Percentiles rank a stretch among this genome's conserved stretches.
Evolutionary conservation across 73 alveolate species (phyloP).

Genomic region (Tetrahymena malaccensis): DNA sequence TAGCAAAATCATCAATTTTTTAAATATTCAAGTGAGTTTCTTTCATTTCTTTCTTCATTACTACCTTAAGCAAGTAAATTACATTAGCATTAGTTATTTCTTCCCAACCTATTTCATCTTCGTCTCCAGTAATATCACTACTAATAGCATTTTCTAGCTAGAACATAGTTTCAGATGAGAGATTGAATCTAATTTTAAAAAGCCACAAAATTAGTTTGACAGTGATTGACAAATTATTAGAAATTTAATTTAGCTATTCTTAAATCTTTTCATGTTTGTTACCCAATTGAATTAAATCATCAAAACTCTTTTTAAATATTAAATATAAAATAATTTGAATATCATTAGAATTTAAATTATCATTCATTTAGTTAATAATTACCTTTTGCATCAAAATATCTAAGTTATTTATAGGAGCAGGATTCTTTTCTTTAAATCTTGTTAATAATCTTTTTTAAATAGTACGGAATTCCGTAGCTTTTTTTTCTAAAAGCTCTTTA

Average conservation of each 20-base stretch:
- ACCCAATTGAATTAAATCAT: background rate
- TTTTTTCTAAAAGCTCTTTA: conserved; percentile 21
- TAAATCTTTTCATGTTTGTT: background rate
- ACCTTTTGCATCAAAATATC: conserved; percentile 4
- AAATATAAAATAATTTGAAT: too few species aligned
- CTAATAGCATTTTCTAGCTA: background rate
- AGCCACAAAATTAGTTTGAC: background rate
- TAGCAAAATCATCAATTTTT: background rate
- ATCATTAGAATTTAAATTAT: too few species aligned
- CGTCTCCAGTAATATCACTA: background rate
- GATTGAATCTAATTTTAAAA: background rate
- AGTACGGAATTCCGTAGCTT: conserved; percentile 33
- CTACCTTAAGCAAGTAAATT: background rate
- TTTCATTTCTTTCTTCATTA: background rate
- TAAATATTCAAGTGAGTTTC: background rate
- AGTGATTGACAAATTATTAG: background rate
- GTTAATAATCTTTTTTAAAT: conserved; percentile 16
- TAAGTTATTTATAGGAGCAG: conserved; percentile 24
- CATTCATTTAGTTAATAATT: background rate
- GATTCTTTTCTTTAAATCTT: conserved; percentile 35
- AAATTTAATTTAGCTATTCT: background rate
- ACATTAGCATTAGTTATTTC: background rate
- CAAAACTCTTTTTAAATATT: background rate
- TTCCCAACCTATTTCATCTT: background rate
- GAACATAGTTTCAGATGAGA: background rate